Percentiles rank a stretch among this genome's conserved stretches.
Evolutionary conservation across 1,284 basidiomycete species (phyloP).

Genomic region (Neonothopanus nambi): DNA sequence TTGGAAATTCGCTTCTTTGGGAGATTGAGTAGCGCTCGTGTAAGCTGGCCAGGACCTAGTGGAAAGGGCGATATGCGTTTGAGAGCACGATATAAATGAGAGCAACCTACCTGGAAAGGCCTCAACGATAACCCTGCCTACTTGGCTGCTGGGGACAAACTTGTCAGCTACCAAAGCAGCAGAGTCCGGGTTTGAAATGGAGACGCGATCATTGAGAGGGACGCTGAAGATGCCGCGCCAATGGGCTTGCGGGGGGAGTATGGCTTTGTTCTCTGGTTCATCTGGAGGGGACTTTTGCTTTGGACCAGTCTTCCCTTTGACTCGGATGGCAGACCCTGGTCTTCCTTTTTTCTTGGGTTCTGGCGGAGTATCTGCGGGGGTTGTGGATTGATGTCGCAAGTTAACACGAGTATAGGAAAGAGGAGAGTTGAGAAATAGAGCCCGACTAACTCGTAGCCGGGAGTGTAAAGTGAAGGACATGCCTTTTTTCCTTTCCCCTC

Average conservation of each 20-base stretch:
- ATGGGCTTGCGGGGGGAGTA: conserved; percentile 20
- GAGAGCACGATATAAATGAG: conserved; percentile 1
- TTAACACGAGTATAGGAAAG: no score
- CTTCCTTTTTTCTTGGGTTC: background rate
- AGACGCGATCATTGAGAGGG: conserved; percentile 35
- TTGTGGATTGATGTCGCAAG: no score
- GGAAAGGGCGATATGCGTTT: background rate
- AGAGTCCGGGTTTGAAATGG: conserved; percentile 45
- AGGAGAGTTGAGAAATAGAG: no score
- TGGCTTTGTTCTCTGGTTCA: conserved; percentile 6
- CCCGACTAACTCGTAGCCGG: no score
- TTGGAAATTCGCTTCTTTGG: conserved; percentile 59
- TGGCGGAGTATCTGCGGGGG: no score
- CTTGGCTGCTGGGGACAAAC: conserved; percentile 50
- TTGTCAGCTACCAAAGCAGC: conserved; percentile 55
- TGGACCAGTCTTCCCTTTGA: no score
- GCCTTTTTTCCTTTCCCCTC: no score
- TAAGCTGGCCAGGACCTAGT: conserved; percentile 69
- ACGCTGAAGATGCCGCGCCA: conserved; percentile 27
- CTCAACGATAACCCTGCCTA: conserved; percentile 66
- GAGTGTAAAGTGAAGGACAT: no score
- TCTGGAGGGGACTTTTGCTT: no score
- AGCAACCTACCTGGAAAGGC: conserved; percentile 63
- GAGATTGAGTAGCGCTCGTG: conserved; percentile 65
- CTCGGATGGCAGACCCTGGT: background rate